Percentiles rank a stretch among this genome's conserved stretches.
phyloP scores from a whole-genome alignment of 2,329 filamentous ascomycete genomes.

The Orbilia javanica region DNA sequence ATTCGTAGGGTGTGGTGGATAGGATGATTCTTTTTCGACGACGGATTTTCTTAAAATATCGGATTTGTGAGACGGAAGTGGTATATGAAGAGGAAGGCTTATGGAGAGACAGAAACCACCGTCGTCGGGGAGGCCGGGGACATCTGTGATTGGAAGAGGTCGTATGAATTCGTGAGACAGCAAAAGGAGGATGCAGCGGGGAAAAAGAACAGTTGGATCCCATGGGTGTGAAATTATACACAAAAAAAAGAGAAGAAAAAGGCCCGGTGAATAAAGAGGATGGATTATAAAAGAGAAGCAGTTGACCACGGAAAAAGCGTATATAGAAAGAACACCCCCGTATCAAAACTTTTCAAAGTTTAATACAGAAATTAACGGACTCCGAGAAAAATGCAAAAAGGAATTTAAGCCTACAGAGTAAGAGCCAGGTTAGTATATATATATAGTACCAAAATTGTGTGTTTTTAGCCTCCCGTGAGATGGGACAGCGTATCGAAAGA shows the following conservation, averaged over 20 bases:
- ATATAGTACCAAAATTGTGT: neutral
- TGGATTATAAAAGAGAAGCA: slow-evolving; percentile 49
- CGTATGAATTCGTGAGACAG: slow-evolving; percentile 51
- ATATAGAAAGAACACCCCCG: slow-evolving; percentile 55
- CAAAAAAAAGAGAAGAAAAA: slow-evolving; percentile 29
- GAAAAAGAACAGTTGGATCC: slow-evolving; percentile 24
- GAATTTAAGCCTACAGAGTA: slow-evolving; percentile 54
- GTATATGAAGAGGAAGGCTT: slow-evolving; percentile 38
- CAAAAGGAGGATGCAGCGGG: slow-evolving; percentile 40
- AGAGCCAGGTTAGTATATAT: slow-evolving; percentile 12
- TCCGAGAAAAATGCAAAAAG: slow-evolving; percentile 58
- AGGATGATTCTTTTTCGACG: slow-evolving; percentile 9
- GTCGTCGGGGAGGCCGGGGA: slow-evolving; percentile 33
- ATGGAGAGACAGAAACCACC: slow-evolving; percentile 23
- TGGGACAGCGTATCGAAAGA: neutral
- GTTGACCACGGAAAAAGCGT: slow-evolving; percentile 48
- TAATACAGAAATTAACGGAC: slow-evolving; percentile 58
- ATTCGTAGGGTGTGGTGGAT: neutral
- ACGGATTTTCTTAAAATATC: slow-evolving; percentile 3
- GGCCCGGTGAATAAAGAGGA: slow-evolving; percentile 37
- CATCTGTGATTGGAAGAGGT: slow-evolving; percentile 24
- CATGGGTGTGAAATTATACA: slow-evolving; percentile 57
- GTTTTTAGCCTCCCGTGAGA: neutral
- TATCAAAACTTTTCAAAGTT: slow-evolving; percentile 58
- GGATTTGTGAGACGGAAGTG: slow-evolving; percentile 14